These are phyloP conservation scores for Sarocladium brachiariae DNA, from an alignment of 2,329 filamentous ascomycete species.

Conservation along the genomic window DNA sequence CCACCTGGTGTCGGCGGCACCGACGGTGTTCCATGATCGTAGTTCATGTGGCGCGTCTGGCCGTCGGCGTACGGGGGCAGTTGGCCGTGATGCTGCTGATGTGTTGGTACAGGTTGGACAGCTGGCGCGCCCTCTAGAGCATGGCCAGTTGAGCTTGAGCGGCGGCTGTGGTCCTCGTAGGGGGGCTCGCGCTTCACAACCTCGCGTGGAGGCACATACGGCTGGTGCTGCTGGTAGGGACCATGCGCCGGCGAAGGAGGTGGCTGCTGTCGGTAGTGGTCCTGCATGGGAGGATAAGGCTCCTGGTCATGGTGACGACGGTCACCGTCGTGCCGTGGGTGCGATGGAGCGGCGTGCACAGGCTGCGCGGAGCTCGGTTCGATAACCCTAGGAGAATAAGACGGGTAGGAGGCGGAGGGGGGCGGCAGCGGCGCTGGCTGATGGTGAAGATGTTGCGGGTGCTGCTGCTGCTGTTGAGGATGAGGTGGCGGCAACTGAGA, in stretches of 20 bases:
- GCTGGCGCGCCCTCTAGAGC: conserved; percentile 25
- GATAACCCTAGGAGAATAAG: conserved; percentile 21
- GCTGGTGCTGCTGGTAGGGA: conserved; percentile 36
- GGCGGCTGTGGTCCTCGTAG: conserved; percentile 39
- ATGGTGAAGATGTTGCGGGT: conserved; percentile 17
- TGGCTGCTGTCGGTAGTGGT: conserved; percentile 35
- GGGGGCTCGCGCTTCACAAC: conserved; percentile 49
- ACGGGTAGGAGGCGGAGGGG: conserved; percentile 1
- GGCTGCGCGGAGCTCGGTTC: conserved; percentile 27
- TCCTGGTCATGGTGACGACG: conserved; percentile 53
- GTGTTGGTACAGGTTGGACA: conserved; percentile 17
- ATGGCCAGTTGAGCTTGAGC: conserved; percentile 47
- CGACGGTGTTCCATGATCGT: conserved; percentile 37
- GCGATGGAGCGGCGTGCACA: conserved; percentile 15
- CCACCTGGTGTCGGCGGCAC: conserved; percentile 38
- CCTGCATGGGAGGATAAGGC: conserved; percentile 47
- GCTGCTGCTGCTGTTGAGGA: conserved; percentile 13
- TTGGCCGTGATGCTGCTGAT: conserved; percentile 24
- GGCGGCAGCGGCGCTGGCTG: conserved; percentile 27
- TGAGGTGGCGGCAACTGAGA: conserved; percentile 18
- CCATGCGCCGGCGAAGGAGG: conserved; percentile 39
- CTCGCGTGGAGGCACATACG: conserved; percentile 43
- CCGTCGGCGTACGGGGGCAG: conserved; percentile 36
- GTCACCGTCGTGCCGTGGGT: conserved; percentile 35
- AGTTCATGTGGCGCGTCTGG: conserved; percentile 45